These are phyloP conservation scores for Kodamaea derodonti DNA, from an alignment of 1,139 yeast species.

Conservation along the genomic window DNA sequence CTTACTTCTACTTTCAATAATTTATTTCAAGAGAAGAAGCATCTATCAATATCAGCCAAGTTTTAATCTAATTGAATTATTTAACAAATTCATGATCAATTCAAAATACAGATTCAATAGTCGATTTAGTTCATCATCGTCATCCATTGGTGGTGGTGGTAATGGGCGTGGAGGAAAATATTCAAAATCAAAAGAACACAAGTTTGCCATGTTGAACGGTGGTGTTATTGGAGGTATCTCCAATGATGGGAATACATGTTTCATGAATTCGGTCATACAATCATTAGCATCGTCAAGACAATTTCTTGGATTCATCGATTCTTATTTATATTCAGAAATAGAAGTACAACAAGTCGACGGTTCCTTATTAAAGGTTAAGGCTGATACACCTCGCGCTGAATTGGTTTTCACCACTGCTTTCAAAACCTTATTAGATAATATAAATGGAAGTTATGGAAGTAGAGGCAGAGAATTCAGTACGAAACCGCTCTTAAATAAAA, in stretches of 20 bases:
- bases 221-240: constrained; percentile 80
- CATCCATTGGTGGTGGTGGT: constrained; percentile 4
- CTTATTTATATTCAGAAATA: constrained; percentile 31
- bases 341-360: constrained; percentile 14
- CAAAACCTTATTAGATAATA: constrained; percentile 44
- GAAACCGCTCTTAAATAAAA: constrained; percentile 55
- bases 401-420: constrained; percentile 53
- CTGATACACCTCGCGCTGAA: constrained; percentile 30
- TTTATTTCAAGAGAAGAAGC: constrained; percentile 4
- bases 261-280: constrained; percentile 88
- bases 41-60: constrained; percentile 1
- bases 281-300: constrained; percentile 73
- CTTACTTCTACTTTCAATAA: constrained; percentile 7
- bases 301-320: constrained; percentile 53
- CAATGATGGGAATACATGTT: constrained; percentile 91
- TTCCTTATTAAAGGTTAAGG: constrained; percentile 22
- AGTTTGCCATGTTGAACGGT: constrained; percentile 50
- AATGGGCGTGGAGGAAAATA: constrained; percentile 7
- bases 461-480: constrained; percentile 64
- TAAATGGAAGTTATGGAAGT: constrained; percentile 56
- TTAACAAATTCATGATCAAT: constrained; percentile 10
- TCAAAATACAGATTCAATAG: constrained; percentile 10
- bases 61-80: constrained; percentile 5
- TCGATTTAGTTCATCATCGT: neutral
- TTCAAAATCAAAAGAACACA: constrained; percentile 22